Evolutionary conservation across 164 flowering plant species (phyloP), one percentile per base, ranked within the genome.

Genomic region (Kalanchoe fedtschenkoi): DNA sequence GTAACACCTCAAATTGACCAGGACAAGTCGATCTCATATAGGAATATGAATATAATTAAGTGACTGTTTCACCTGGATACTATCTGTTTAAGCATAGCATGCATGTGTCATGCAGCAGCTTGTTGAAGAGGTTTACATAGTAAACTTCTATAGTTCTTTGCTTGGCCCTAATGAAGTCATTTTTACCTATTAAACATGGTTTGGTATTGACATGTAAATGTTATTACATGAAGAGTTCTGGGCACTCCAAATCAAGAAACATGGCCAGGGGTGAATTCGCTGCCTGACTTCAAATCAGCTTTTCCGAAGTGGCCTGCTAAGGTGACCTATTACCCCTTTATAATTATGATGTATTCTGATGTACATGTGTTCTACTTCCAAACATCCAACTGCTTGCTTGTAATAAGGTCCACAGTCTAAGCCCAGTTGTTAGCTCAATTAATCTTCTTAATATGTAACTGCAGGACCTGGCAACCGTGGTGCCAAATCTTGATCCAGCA

Each of bases 201-300:
- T 19, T 15, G 11, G 33, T 11, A 51, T 51, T 30, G 13, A 39
- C 43, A 47, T 60, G 43, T 35, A 33, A 34, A 37, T 5, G 59
- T 41, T 21, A 42, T 26, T 65, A 47, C 65, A 14, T 78, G 71
- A 71, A 91, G 98, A 71, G 57, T 84, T 62, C 13, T 83, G 82
- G 98, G 96, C 11, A 92, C 98, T 63, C 98, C 98, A 62, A 87
- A 73, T 75, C 96, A 92, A 67, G 86, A 84, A 60, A 79, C 78
- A 33, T 92, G 98, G 98, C 98, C 95, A 58, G 98, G 98, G 34
- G 96, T 92, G 72, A 81, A 82, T 67, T 84, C 98, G 26, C 69
- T 92, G 71, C 96, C 96, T 32, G 98, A 89, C 69, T 92, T 71
- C 68, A 92, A 89, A 71, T 77, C 88, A 65, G 70, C 98, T 61